Base-by-base conservation (phyloP, 345 rosid species). In the Brassica rapa region DNA sequence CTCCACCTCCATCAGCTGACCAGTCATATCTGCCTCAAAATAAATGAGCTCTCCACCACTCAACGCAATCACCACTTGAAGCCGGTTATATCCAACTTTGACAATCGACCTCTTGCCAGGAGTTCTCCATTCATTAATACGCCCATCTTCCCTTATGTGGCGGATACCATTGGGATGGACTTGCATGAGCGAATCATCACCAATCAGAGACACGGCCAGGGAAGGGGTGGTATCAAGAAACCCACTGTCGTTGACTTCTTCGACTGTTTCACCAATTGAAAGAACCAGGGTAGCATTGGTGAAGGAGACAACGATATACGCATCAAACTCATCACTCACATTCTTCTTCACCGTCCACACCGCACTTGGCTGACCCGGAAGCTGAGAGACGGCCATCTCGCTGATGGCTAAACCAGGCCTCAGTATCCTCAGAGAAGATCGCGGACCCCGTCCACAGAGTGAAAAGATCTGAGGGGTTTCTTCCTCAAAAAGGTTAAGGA, bases 361-460 rank as follows among this genome's bases (percentile, higher is more conserved):
- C 27, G 99, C 99, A 90, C 96, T 95, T 2, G 99, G 99, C 62
- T 93, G 88, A 71, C 98, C 99, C 74, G 99, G 99, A 83, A 95
- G 99, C 93, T 87, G 97, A 32, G 99, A 95, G 62, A 93, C 99
- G 62, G 97, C 99, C 98, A 93, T 95, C 85, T 95, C 99, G 62
- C 89, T 88, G 69, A 95, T 86, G 55, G 99, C 99, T 85, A 95
- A 86, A 57, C 99, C 98, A 27, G 99, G 96, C 72, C 96, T 90
- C 59, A 95, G 73, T 73, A 95, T 91, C 87, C 99, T 91, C 51
- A 93, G 80, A 8, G 98, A 90, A 4, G 99, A 95, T 37, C 99
- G 94, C 25, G 99, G 97, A 77, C 99, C 99, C 27, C 98, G 88
- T 1, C 99, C 99, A 75, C 99, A 95, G 14, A 95, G 89, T 5